Evolutionary conservation across 75 land plant species (phyloP), one percentile per base, ranked within the genome.

Genomic region (Gnetum montanum): DNA sequence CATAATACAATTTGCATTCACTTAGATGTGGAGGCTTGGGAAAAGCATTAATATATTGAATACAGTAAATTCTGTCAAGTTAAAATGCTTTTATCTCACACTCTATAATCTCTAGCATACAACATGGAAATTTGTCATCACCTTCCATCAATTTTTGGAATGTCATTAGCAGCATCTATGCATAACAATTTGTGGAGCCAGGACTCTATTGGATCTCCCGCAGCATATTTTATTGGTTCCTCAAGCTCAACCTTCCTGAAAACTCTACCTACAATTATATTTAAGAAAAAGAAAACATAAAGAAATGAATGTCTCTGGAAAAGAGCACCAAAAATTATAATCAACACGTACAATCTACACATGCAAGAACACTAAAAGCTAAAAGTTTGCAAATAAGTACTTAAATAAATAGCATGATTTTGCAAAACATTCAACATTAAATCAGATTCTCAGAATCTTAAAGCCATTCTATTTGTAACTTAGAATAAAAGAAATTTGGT

Each of bases 131-230:
- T 31, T 13, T 56, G 5, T 13, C 34, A 22, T 20, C 25, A 88
- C 98, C 98, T 75, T 59, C 64, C 70, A 46, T 73, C 71, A 47
- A 89, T 70, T 45, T 59, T 63, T 4, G 98, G 87, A 34, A 94
- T 75, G 33, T 78, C 68, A 65, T 67, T 89, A 43, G 91, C 70
- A 57, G 78, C 98, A 89, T 94, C 86, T 69, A 94, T 49, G 57
- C 96, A 94, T 11, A 94, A 76, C 35, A 94, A 70, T 54, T 68
- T 85, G 71, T 89, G 58, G 38, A 94, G 86, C 98, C 98, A 94
- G 15, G 78, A 74, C 47, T 94, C 98, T 43, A 90, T 81, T 6
- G 90, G 96, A 76, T 94, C 98, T 29, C 79, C 91, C 49, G 79
- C 56, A 33, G 84, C 80, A 77, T 87, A 93, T 72, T 86, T 69